Percentiles rank a stretch among this genome's conserved stretches.
phyloP scores from a whole-genome alignment of 2,329 filamentous ascomycete species.

The Hypoxylon rubiginosum region DNA sequence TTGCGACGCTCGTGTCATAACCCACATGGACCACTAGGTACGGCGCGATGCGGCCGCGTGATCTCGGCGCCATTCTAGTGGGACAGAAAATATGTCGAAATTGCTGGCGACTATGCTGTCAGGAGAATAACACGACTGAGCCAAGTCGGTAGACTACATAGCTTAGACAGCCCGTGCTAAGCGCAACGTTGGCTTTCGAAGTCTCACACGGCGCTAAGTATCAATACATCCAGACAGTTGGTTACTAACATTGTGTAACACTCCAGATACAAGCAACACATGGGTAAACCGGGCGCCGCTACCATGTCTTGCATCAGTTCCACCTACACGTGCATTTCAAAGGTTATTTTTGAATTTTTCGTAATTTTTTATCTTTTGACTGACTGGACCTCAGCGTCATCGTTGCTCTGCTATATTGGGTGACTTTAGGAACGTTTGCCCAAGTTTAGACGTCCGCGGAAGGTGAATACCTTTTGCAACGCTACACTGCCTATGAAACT shows the following conservation, averaged over 20 bases:
- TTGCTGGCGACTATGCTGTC: conserved; percentile 21
- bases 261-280: not conserved
- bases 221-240: conserved; percentile 18
- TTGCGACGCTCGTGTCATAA: conserved; percentile 12
- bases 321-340: conserved; percentile 32
- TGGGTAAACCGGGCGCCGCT: not conserved
- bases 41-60: conserved; percentile 28
- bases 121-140: not conserved
- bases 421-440: conserved; percentile 6
- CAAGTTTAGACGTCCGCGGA: not conserved
- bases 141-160: conserved; percentile 12
- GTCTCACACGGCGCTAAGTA: conserved; percentile 29
- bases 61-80: conserved; percentile 26
- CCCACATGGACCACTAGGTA: conserved; percentile 6
- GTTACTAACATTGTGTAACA: conserved; percentile 10
- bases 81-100: conserved; percentile 10
- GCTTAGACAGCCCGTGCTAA: conserved; percentile 15
- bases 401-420: conserved; percentile 1
- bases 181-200: conserved; percentile 1
- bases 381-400: conserved; percentile 3
- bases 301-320: conserved; percentile 12
- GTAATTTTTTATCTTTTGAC: too few relatives aligned
- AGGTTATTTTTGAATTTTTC: conserved; percentile 6
- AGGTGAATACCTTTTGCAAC: conserved; percentile 10
- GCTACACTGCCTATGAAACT: conserved; percentile 10